These are phyloP conservation scores for Lithospermum erythrorhizon DNA, from an alignment of 257 asterid species.

Conservation along the genomic window DNA sequence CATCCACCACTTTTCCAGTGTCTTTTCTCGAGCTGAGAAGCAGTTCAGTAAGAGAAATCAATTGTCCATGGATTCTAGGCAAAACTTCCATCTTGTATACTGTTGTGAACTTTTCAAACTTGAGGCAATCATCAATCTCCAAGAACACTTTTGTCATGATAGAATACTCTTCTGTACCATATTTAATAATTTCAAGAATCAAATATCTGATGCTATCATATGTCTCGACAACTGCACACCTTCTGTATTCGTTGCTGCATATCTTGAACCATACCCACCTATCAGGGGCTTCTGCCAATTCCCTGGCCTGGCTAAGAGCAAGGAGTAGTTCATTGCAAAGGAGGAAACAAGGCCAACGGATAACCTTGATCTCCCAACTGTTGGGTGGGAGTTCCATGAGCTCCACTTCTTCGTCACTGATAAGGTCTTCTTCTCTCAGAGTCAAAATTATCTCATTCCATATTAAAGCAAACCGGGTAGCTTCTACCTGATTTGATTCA, in stretches of 20 bases:
- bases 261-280: slow-evolving; percentile 64
- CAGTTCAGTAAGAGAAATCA: slow-evolving; percentile 45
- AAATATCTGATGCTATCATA: slow-evolving; percentile 69
- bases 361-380: slow-evolving; percentile 80
- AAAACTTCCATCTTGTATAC: slow-evolving; percentile 38
- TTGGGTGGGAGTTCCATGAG: slow-evolving; percentile 83
- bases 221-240: slow-evolving; percentile 86
- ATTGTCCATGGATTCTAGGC: slow-evolving; percentile 47
- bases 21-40: slow-evolving; percentile 47
- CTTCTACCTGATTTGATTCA: slow-evolving; percentile 85
- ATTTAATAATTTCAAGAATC: slow-evolving; percentile 57
- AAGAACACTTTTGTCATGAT: slow-evolving; percentile 47
- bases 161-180: slow-evolving; percentile 56
- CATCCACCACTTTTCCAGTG: slow-evolving; percentile 43
- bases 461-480: slow-evolving; percentile 81
- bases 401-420: slow-evolving; percentile 70
- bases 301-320: slow-evolving; percentile 67
- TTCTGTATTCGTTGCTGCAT: slow-evolving; percentile 72
- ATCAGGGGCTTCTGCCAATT: slow-evolving; percentile 48
- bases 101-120: slow-evolving; percentile 49
- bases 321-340: slow-evolving; percentile 76
- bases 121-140: slow-evolving; percentile 45
- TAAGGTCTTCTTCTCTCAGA: slow-evolving; percentile 75
- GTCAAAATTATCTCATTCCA: slow-evolving; percentile 87
- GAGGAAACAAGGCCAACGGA: slow-evolving; percentile 89